phyloP scores from a whole-genome alignment of 495 filamentous ascomycete genomes.

The Oleoguttula mirabilis region DNA sequence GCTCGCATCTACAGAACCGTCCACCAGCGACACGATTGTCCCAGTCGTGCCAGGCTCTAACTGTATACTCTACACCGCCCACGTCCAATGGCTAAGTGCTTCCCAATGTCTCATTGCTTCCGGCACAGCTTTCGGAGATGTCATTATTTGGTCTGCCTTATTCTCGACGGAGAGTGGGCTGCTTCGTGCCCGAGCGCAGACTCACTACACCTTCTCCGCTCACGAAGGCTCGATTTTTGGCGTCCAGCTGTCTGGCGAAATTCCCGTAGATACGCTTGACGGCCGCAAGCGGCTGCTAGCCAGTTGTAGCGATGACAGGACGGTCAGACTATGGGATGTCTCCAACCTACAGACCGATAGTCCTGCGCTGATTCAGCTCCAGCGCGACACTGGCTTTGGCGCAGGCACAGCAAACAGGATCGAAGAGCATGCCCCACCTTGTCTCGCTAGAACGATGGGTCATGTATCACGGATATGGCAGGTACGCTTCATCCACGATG shows the following conservation, averaged over 20 bases:
- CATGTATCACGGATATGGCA: conserved; percentile 87
- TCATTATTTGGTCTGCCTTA: conserved; percentile 71
- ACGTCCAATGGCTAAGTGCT: conserved; percentile 46
- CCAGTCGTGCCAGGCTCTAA: conserved; percentile 55
- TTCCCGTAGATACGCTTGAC: conserved; percentile 31
- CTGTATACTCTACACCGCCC: conserved; percentile 80
- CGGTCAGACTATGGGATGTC: conserved; percentile 81
- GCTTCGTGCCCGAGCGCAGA: conserved; percentile 21
- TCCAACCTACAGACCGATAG: conserved; percentile 34
- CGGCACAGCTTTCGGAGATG: conserved; percentile 88
- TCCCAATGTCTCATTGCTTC: conserved; percentile 61
- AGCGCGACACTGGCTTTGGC: conserved; percentile 9
- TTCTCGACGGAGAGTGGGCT: not conserved
- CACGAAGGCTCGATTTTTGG: conserved; percentile 94
- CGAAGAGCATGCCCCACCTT: conserved; percentile 10
- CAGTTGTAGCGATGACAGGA: conserved; percentile 92
- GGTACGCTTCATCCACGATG: conserved; percentile 43
- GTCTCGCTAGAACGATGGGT: conserved; percentile 61
- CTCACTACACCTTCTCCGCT: conserved; percentile 66
- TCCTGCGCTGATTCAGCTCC: conserved; percentile 5
- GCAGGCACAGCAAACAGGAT: conserved; percentile 21
- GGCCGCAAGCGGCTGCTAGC: conserved; percentile 49
- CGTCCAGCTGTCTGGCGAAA: conserved; percentile 57
- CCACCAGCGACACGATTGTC: conserved; percentile 5
- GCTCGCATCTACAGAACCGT: no score